These are phyloP conservation scores for Eragrostis tef DNA, from an alignment of 202 grass and related monocot species.

Conservation along the genomic window DNA sequence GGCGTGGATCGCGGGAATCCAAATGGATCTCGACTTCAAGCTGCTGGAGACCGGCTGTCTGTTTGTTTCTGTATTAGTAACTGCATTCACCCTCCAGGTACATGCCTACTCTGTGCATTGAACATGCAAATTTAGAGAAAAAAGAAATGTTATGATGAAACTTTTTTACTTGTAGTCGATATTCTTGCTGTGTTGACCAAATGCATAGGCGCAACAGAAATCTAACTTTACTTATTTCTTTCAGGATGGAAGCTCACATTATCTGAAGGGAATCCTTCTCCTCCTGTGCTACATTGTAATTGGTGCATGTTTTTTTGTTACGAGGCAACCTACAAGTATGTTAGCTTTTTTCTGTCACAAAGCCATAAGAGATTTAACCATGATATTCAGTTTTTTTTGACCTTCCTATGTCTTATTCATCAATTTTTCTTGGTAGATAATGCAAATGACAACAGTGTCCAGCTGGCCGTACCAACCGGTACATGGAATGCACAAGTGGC, in stretches of 20 bases:
- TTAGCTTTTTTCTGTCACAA: slow-evolving; percentile 13
- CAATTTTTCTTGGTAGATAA: slow-evolving; percentile 33
- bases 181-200: background rate
- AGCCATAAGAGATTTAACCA: background rate
- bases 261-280: slow-evolving; percentile 85
- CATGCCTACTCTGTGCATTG: background rate
- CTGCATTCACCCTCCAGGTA: slow-evolving; percentile 83
- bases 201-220: background rate
- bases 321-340: slow-evolving; percentile 64
- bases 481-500: slow-evolving; percentile 49
- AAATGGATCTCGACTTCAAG: slow-evolving; percentile 96
- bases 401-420: background rate
- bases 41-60: slow-evolving; percentile 74
- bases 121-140: background rate
- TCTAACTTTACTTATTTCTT: background rate
- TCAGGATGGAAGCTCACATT: slow-evolving; percentile 82
- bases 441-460: slow-evolving; percentile 31
- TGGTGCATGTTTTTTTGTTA: slow-evolving; percentile 69
- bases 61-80: slow-evolving; percentile 71
- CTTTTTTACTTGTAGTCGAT: background rate
- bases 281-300: slow-evolving; percentile 81
- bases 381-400: background rate
- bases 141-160: background rate
- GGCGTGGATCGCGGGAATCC: slow-evolving; percentile 76
- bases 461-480: slow-evolving; percentile 37